Base-by-base conservation (phyloP, 2,329 filamentous ascomycete genomes). In the Xylaria sp. region DNA sequence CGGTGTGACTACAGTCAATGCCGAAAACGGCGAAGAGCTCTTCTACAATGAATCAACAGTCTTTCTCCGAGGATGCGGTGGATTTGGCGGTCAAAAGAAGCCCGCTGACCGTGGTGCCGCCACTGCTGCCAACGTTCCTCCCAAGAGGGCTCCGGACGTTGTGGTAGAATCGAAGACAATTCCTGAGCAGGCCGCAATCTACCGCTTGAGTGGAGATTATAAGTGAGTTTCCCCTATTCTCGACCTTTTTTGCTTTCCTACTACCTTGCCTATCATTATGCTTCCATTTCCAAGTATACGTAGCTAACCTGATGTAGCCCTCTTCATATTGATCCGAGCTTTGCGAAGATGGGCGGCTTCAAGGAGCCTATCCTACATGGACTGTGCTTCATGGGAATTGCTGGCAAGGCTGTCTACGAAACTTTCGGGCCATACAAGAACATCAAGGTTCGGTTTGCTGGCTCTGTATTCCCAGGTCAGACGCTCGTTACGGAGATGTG, bases 41-140 rank as follows among this genome's bases (percentile, higher is more conserved):
- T 98, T 98, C 84, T 98, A 98, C 87, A 98, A 98, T 83, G 96
- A 99, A 82, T 89, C 89, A 72, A 95, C 92, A n/a, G 89, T 94
- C 74, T 98, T 99, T 85, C 89, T 99, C 73, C 91, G 95, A 67
- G 95, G 95, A 58, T 92, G 91, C 67, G 96, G 96, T 73, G 94
- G 94, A 65, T 98, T 98, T 77, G 94, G 92, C 65, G 96, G 96
- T 9, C 88, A 90, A 63, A 90, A 89, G 82, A 95, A 94, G 83
- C 90, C 91, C 31, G 78, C 82, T 20, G 92, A 97, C 77, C 89
- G 96, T 65, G 94, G 95, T 69, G 90, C 91, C 18, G 89, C 92
- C 54, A 97, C 93, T 2, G 91, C 92, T 1, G 84, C 90, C 31
- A 94, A 98, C 84, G 89, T 89, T 80, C 88, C 92, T 31, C 96